phyloP scores from a whole-genome alignment of 768 basidiomycete species.

The Porpolomopsis calyptriformis region DNA sequence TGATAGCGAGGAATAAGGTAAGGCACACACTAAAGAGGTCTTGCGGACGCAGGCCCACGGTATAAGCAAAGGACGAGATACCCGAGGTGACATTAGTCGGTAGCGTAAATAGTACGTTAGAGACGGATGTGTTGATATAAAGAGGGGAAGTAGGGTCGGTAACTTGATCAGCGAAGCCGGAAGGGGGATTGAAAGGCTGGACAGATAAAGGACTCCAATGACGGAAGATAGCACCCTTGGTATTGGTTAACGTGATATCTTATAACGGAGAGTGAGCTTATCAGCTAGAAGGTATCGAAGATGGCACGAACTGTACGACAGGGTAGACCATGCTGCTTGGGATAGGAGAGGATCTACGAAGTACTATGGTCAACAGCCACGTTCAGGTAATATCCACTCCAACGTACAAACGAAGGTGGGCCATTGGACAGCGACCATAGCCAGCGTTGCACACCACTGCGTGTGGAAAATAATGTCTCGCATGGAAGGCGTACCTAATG shows the following conservation, averaged over 20 bases:
- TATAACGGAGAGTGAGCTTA: not conserved
- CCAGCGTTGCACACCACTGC: conserved; percentile 81
- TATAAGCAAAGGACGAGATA: conserved; percentile 73
- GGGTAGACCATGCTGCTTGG: conserved; percentile 81
- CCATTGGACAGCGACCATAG: conserved; percentile 95
- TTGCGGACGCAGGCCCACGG: conserved; percentile 70
- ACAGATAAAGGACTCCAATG: conserved; percentile 64
- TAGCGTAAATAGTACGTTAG: conserved; percentile 68
- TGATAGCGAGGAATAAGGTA: conserved; percentile 71
- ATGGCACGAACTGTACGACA: conserved; percentile 49
- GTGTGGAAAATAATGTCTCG: conserved; percentile 89
- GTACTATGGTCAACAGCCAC: conserved; percentile 7
- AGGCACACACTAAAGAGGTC: conserved; percentile 79
- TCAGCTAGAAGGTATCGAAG: conserved; percentile 5
- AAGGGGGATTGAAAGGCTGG: conserved; percentile 50
- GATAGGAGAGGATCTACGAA: conserved; percentile 75
- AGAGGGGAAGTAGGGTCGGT: conserved; percentile 61
- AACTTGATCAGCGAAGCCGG: conserved; percentile 66
- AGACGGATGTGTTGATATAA: conserved; percentile 55
- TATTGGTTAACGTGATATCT: conserved; percentile 68
- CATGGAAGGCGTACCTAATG: conserved; percentile 77
- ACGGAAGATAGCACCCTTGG: conserved; percentile 23
- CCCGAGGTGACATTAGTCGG: conserved; percentile 53
- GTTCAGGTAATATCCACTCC: not conserved
- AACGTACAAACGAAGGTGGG: conserved; percentile 82